Conservation (phyloP, 441 rosid genomes). For the Cnidoscolus chayamansa region DNA sequence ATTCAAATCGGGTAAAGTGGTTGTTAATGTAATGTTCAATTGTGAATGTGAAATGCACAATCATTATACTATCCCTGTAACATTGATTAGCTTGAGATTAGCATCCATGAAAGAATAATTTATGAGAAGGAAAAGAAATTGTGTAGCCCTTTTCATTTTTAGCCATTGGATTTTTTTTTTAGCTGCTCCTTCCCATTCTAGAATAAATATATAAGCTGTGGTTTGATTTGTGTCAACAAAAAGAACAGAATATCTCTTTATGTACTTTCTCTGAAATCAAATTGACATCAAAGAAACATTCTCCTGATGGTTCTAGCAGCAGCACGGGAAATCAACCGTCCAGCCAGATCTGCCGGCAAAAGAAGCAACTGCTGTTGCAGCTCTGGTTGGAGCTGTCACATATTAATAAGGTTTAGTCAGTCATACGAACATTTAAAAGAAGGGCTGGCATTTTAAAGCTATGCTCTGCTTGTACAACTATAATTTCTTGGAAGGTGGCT, state of each 20-base stretch:
- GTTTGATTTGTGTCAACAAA: not conserved
- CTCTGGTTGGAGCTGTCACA: conserved; percentile 74
- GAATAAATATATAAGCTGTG: not conserved
- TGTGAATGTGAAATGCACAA: conserved; percentile 24
- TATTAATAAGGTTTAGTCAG: conserved; percentile 12
- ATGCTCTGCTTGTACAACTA: too few relatives aligned
- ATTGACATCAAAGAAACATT: conserved; percentile 51
- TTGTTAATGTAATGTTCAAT: conserved; percentile 8
- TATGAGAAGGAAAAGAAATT: conserved; percentile 23
- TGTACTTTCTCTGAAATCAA: not conserved
- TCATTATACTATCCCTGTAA: conserved; percentile 29
- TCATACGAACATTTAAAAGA: not conserved
- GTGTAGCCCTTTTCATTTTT: conserved; percentile 14
- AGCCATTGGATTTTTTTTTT: not conserved
- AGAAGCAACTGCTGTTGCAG: conserved; percentile 65
- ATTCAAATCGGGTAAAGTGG: conserved; percentile 28
- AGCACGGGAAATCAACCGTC: conserved; percentile 76
- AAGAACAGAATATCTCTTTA: not conserved
- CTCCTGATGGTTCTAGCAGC: conserved; percentile 74
- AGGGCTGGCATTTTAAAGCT: too few relatives aligned
- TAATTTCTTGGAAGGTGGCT: too few relatives aligned
- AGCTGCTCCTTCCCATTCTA: not conserved
- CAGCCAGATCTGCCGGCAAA: conserved; percentile 70
- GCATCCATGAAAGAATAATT: conserved; percentile 19
- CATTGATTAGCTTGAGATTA: conserved; percentile 19